Base-by-base conservation (phyloP, 495 filamentous ascomycete species). In the Penicillium alfredii region DNA sequence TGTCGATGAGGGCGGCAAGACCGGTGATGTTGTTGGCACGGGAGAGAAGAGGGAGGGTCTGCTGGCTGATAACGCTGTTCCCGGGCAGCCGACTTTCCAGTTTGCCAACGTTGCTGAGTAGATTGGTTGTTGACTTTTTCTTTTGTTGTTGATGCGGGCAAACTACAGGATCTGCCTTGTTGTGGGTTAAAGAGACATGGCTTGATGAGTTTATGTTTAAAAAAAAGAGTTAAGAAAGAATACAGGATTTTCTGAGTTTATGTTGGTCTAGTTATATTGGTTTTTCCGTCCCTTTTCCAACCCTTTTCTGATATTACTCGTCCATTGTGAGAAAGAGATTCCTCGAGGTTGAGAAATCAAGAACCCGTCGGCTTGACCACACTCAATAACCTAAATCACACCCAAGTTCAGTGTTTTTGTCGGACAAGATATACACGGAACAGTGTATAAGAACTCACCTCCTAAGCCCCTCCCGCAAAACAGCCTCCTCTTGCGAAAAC, bases 71-170 rank as follows among this genome's bases (percentile, higher is more conserved):
- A 66, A 63, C 42, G 84, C 87, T 7, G 74, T 84, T 28, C 88
- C 88, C n/a, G 88, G 88, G 0, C 69, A 73, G 40, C 88, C 88
- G 31, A 81, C 69, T 13, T 93, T 88, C 60, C 58, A 68, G 33
- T 92, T 93, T 65, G 74, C 76, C 60, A 93, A 93, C 62, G 71
- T 90, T 30, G 60, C 60, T 38, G 55, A 58, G 40, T 63, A 49
- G 38, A 49, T 17, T 33, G 25, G 21, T 28, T 23, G 32, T 6
- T 35, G 31, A 39, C 3, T 35, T 18, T 11, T 17, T 18, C 11
- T 19, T 26, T 10, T 5, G 19, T 30, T 16, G 11, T 15, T 33
- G 15, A 18, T 33, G 30, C 18, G 14, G 7, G 4, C n/a, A 33
- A 33, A 33, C 10, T 33, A 17, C 4, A 20, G 18, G 14, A 18